Percentiles rank a stretch among this genome's conserved stretches.
phyloP scores from a whole-genome alignment of 225 moss, liverwort and hornwort species.

The Polytrichum commune region DNA sequence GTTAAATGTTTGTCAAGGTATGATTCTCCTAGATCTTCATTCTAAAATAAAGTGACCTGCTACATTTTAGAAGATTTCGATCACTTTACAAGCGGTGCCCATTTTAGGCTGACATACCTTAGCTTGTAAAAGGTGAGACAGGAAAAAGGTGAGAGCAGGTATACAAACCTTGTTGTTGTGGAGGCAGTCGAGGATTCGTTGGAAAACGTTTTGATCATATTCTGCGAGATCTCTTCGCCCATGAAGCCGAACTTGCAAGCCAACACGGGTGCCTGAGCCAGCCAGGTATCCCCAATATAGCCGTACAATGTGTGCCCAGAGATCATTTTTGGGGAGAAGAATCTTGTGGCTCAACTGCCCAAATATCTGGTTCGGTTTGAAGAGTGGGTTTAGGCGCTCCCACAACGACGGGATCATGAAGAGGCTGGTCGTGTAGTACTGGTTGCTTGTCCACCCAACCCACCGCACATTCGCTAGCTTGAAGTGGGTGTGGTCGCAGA shows the following conservation, averaged over 20 bases:
- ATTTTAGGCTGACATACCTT: no score
- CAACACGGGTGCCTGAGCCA: slow-evolving; percentile 16
- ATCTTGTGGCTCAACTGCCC: slow-evolving; percentile 18
- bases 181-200: slow-evolving; percentile 25
- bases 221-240: slow-evolving; percentile 19
- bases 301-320: slow-evolving; percentile 35
- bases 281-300: slow-evolving; percentile 33
- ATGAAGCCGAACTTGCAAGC: slow-evolving; percentile 35
- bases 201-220: slow-evolving; percentile 17
- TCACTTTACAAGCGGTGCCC: no score
- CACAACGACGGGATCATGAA: slow-evolving; percentile 21
- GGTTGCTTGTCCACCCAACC: slow-evolving; percentile 23
- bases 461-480: slow-evolving; percentile 16
- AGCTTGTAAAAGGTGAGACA: no score
- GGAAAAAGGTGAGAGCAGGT: no score
- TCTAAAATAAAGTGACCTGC: no score
- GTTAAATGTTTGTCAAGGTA: no score
- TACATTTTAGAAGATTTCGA: no score
- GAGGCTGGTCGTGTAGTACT: slow-evolving; percentile 19
- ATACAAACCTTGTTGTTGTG: slow-evolving; percentile 8
- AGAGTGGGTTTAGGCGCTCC: slow-evolving; percentile 15
- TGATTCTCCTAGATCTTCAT: no score
- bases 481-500: slow-evolving; percentile 14
- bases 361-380: slow-evolving; percentile 3
- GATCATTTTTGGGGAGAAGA: slow-evolving; percentile 22